Base-by-base conservation (phyloP, 768 basidiomycete species). In the Mycena belliarum region DNA sequence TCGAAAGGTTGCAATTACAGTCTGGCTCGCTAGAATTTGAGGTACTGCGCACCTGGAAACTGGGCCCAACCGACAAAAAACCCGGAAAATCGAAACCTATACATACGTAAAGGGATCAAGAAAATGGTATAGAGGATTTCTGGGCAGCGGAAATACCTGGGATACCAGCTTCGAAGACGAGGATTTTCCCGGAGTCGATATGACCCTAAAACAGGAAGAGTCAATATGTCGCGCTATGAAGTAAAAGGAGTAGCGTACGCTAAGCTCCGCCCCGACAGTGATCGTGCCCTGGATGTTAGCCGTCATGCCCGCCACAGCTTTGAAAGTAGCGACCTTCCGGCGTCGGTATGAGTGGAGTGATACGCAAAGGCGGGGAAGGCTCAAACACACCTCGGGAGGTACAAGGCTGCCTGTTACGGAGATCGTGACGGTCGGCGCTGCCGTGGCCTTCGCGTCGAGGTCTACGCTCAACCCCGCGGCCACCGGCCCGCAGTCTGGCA, bases 1-100 rank as follows among this genome's bases (percentile, higher is more conserved):
- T 32, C 29, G 29, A 32, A 12, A 32, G 29, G 12, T 32, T 6
- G 29, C 12, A 12, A 40, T 18, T 18, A 12, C 52, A 8, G 8
- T n/a, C n/a, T n/a, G n/a, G n/a, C n/a, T n/a, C n/a, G n/a, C n/a
- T n/a, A n/a, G n/a, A n/a, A n/a, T n/a, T n/a, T n/a, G n/a, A n/a
- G n/a, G n/a, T n/a, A n/a, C n/a, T n/a, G n/a, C n/a, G n/a, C n/a
- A 44, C 51, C 21, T 55, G 8, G 49, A 60, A 60, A 2, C 43
- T 38, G 4, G 59, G 59, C 10, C 59, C 83, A 26, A 84, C 63
- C 11, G 71, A 73, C 24, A 84, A 58, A 46, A 84, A 72, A 1
- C 81, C 79, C 33, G 81, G 79, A 65, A 83, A 75, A 61, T 78
- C 75, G 18, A 83, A 72, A 2, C 54, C 52, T 32, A 12, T 12